Conservation (phyloP, 345 rosid genomes). For the Psidium friedrichsthalianum region DNA sequence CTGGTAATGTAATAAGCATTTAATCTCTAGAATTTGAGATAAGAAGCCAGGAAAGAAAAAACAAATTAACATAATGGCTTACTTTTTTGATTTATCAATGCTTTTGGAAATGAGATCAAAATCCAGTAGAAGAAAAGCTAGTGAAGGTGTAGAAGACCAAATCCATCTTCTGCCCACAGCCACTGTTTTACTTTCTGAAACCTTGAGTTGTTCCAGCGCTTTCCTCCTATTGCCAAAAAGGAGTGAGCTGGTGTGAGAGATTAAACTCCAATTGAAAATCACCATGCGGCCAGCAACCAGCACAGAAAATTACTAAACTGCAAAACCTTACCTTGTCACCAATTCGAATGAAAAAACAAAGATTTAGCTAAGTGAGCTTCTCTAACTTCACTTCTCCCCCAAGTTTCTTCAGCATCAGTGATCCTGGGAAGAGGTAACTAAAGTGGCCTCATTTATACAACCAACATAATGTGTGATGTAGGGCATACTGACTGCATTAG, state of each 20-base stretch:
- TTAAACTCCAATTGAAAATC: not conserved
- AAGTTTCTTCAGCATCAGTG: constrained; percentile 94
- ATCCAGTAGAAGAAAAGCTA: constrained; percentile 88
- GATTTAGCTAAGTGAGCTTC: constrained; percentile 98
- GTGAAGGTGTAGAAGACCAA: constrained; percentile 79
- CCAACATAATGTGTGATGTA: not conserved
- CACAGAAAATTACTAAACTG: not conserved
- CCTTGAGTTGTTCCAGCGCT: constrained; percentile 88
- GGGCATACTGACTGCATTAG: not conserved
- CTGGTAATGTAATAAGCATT: constrained; percentile 14
- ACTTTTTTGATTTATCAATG: constrained; percentile 97
- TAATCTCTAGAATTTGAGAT: not conserved
- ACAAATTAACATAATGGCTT: constrained; percentile 4
- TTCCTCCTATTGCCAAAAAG: constrained; percentile 40
- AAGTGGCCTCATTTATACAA: not conserved
- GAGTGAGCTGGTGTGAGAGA: not conserved
- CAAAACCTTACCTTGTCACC: constrained; percentile 62
- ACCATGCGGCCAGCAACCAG: not conserved
- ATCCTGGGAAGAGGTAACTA: constrained; percentile 39
- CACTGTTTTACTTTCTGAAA: constrained; percentile 94
- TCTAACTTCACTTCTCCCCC: constrained; percentile 97
- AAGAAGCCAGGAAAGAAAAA: not conserved
- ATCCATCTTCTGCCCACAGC: constrained; percentile 98
- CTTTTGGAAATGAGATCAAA: constrained; percentile 89
- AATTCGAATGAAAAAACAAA: constrained; percentile 69